phyloP scores from a whole-genome alignment of 371 early-diverging fungal genomes.

The Umbelopsis sp. region DNA sequence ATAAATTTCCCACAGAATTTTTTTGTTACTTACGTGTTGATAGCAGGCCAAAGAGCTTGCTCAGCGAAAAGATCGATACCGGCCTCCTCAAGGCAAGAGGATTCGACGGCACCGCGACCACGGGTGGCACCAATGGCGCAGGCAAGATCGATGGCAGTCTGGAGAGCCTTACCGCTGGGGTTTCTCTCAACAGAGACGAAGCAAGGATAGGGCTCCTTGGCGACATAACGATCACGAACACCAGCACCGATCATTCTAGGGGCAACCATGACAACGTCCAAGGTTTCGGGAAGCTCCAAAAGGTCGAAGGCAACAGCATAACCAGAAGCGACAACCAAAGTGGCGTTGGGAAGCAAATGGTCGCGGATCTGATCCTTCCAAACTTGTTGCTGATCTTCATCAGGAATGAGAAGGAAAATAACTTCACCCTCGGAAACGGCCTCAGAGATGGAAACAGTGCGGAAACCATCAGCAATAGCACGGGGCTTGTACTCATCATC shows the following conservation, averaged over 20 bases:
- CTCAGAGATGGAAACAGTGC: constrained; percentile 28
- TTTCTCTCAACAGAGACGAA: constrained; percentile 33
- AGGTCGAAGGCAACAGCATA: constrained; percentile 32
- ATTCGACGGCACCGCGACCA: constrained; percentile 29
- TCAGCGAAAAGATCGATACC: constrained; percentile 35
- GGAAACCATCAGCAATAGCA: constrained; percentile 27
- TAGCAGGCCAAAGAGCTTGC: constrained; percentile 36
- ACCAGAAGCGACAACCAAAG: constrained; percentile 33
- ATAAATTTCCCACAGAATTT: background rate
- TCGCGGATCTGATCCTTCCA: constrained; percentile 34
- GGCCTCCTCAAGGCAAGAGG: constrained; percentile 35
- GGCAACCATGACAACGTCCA: constrained; percentile 35
- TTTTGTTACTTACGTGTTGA: constrained; percentile 23
- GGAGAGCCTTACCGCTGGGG: constrained; percentile 21
- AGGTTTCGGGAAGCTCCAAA: constrained; percentile 26
- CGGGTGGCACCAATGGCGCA: constrained; percentile 31
- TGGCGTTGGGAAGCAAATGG: constrained; percentile 24
- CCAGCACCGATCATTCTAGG: constrained; percentile 38
- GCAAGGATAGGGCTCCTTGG: constrained; percentile 34
- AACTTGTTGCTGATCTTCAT: constrained; percentile 35
- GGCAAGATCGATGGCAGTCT: constrained; percentile 26
- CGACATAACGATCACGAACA: constrained; percentile 35
- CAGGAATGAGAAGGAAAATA: constrained; percentile 32
- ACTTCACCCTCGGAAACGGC: constrained; percentile 29
- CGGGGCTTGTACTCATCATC: constrained; percentile 34